Evolutionary conservation across 352 stramenopile genomes (phyloP).

Genomic region (Phytophthora niederhauseri): DNA sequence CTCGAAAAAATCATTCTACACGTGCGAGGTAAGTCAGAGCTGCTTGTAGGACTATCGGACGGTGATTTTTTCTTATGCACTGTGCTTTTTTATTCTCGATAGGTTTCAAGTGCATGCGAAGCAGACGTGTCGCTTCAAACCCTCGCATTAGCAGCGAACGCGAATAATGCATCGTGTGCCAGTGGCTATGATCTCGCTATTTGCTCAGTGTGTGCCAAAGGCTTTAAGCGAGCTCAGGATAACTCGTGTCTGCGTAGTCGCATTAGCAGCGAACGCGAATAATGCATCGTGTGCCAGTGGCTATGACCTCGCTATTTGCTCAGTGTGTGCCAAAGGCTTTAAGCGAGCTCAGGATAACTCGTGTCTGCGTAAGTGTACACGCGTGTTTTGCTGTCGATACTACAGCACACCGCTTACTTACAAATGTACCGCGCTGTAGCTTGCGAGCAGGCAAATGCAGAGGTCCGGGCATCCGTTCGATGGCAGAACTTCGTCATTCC

Average conservation of each 20-base stretch:
- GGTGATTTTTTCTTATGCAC: too few species aligned
- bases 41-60: too few species aligned
- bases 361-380: conserved; percentile 52
- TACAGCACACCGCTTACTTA: neutral
- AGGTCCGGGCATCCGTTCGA: conserved; percentile 54
- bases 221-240: conserved; percentile 62
- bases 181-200: conserved; percentile 63
- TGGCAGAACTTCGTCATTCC: conserved; percentile 84
- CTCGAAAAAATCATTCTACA: conserved; percentile 61
- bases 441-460: conserved; percentile 54
- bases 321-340: conserved; percentile 59
- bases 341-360: conserved; percentile 63
- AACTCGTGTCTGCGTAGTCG: conserved; percentile 68
- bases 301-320: conserved; percentile 73
- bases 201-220: conserved; percentile 65
- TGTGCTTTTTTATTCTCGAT: too few species aligned
- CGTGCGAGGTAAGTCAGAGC: conserved; percentile 64
- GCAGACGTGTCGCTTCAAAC: conserved; percentile 54
- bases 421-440: conserved; percentile 31
- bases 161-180: conserved; percentile 42
- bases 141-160: conserved; percentile 16
- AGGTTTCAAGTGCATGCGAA: conserved; percentile 57
- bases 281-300: conserved; percentile 46
- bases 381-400: too few species aligned
- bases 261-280: conserved; percentile 25